A percentile compares a stretch with the other conserved stretches of the same genome.
These are phyloP conservation scores for Chlamydomonas applanata DNA, from an alignment of 139 green algal species.

Conservation along the genomic window DNA sequence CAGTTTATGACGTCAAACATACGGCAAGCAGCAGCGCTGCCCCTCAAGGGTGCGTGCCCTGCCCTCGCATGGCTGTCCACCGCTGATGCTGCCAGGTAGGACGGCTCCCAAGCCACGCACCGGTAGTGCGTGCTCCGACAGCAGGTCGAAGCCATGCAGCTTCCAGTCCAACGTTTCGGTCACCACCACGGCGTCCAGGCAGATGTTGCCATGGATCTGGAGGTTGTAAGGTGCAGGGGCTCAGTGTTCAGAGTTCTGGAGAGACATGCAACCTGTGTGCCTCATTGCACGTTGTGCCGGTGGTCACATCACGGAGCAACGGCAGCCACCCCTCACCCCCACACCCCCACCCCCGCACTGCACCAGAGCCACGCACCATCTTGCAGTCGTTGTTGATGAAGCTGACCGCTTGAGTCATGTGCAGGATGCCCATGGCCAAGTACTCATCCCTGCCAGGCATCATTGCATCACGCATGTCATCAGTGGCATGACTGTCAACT, in stretches of 20 bases:
- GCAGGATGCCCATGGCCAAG: conserved; percentile 82
- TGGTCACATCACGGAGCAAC: no score
- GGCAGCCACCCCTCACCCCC: no score
- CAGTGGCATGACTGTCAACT: no score
- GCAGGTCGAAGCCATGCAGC: conserved; percentile 89
- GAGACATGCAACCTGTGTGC: no score
- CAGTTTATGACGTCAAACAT: no score
- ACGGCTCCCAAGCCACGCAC: no score
- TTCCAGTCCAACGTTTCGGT: conserved; percentile 93
- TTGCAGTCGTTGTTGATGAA: conserved; percentile 97
- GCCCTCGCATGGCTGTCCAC: no score
- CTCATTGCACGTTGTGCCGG: no score
- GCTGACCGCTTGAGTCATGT: conserved; percentile 84
- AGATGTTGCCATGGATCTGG: conserved; percentile 91
- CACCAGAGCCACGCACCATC: conserved; percentile 56
- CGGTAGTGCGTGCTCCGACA: conserved; percentile 72
- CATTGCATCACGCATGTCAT: no score
- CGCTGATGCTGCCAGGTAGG: no score
- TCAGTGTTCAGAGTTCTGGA: neutral
- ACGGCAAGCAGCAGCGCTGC: no score
- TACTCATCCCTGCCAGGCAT: conserved; percentile 75
- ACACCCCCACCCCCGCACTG: neutral
- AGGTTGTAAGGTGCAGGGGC: neutral
- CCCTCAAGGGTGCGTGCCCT: no score
- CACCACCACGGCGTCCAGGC: conserved; percentile 82